Conservation (phyloP, 164 flowering plant genomes). For the Vitis rupestris region DNA sequence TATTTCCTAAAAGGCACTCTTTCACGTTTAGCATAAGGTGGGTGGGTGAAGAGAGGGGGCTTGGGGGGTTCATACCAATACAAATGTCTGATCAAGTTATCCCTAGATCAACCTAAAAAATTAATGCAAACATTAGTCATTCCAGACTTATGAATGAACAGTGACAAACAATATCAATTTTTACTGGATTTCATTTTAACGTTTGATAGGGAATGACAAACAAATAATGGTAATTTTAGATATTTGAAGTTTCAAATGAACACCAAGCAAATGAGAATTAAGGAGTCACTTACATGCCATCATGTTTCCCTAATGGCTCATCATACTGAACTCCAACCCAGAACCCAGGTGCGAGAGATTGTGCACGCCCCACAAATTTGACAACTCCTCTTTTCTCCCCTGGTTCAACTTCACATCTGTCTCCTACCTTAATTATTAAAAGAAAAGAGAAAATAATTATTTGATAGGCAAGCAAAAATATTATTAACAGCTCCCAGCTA, state of each 20-base stretch:
- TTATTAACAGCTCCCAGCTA: not conserved
- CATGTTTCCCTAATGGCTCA: slow-evolving; percentile 95
- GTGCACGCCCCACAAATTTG: slow-evolving; percentile 78
- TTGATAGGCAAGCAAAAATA: not conserved
- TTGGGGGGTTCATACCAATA: too few species aligned
- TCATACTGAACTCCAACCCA: slow-evolving; percentile 98
- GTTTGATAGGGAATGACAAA: not conserved
- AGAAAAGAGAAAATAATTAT: not conserved
- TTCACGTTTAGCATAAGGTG: too few species aligned
- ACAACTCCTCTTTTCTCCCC: slow-evolving; percentile 93
- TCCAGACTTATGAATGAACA: too few species aligned
- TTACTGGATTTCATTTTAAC: too few species aligned
- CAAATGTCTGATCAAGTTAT: too few species aligned
- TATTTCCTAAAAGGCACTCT: too few species aligned
- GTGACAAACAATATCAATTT: too few species aligned
- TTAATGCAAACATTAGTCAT: too few species aligned
- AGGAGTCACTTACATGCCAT: slow-evolving; percentile 67
- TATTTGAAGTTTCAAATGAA: not conserved
- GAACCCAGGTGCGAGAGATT: slow-evolving; percentile 79
- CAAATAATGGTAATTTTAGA: not conserved
- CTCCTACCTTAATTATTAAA: slow-evolving; percentile 64
- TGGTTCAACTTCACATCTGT: slow-evolving; percentile 91
- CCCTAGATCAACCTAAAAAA: too few species aligned
- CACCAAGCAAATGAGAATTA: not conserved
- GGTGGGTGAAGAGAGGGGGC: too few species aligned